Percentiles rank a stretch among this genome's conserved stretches.
phyloP scores from a whole-genome alignment of 192 early-diverging fungal species.

The Gryganskiella cystojenkinii region DNA sequence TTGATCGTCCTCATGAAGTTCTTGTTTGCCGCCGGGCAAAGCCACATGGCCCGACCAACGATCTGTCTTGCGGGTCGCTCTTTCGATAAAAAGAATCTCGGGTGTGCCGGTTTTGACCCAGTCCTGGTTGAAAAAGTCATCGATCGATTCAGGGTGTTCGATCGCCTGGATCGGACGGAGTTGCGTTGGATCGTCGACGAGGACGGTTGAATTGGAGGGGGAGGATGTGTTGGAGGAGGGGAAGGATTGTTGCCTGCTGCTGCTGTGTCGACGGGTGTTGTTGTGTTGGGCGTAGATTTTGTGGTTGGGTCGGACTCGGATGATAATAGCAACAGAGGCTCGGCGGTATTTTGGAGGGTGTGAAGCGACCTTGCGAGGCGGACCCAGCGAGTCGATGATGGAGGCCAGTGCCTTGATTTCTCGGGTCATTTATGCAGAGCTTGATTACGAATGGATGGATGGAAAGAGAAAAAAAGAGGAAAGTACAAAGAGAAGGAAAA shows the following conservation, averaged over 20 bases:
- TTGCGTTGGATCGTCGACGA: slow-evolving; percentile 7
- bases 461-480: background rate
- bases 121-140: slow-evolving; percentile 53
- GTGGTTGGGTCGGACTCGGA: slow-evolving; percentile 50
- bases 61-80: slow-evolving; percentile 57
- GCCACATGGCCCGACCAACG: slow-evolving; percentile 61
- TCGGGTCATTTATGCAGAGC: slow-evolving; percentile 27
- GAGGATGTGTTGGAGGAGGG: no score
- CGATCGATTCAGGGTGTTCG: slow-evolving; percentile 46
- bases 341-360: slow-evolving; percentile 48
- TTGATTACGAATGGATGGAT: background rate
- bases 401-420: slow-evolving; percentile 39
- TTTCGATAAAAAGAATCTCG: slow-evolving; percentile 56
- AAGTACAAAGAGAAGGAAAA: background rate
- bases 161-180: slow-evolving; percentile 44
- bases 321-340: slow-evolving; percentile 56
- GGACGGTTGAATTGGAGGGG: background rate
- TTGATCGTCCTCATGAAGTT: slow-evolving; percentile 52
- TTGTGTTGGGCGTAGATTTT: slow-evolving; percentile 30
- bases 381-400: slow-evolving; percentile 52
- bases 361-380: slow-evolving; percentile 45
- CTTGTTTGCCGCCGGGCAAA: slow-evolving; percentile 57
- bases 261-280: background rate
- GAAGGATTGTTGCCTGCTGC: slow-evolving; percentile 2
- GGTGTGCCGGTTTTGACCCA: slow-evolving; percentile 53